These are phyloP conservation scores for Geotrichum phurueaensis DNA, from an alignment of 1,139 yeast species.

Conservation along the genomic window DNA sequence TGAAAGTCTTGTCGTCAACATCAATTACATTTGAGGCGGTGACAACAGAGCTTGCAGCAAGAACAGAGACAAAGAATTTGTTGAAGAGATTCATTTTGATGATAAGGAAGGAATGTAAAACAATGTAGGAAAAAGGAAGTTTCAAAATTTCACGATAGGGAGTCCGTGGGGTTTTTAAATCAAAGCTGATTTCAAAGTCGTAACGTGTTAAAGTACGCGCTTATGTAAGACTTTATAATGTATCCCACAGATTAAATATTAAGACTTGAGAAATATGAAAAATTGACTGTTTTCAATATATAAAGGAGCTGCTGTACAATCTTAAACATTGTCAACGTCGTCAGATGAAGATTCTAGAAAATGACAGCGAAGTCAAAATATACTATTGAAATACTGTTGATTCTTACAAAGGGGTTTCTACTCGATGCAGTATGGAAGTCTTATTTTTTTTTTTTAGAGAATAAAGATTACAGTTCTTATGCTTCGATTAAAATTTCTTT, in stretches of 20 bases:
- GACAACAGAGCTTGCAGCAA: conserved; percentile 11
- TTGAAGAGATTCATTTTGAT: conserved; percentile 5
- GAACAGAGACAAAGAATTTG: not conserved
- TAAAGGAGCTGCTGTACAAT: too few species aligned
- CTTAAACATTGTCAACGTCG: too few species aligned
- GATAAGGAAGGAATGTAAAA: not conserved
- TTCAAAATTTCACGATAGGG: not conserved
- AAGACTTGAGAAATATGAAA: not conserved
- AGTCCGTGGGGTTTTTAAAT: not conserved
- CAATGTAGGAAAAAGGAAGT: not conserved
- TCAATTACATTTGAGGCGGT: conserved; percentile 37
- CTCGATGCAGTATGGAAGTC: too few species aligned
- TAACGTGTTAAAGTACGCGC: conserved; percentile 1
- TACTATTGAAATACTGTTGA: too few species aligned
- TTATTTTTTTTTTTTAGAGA: too few species aligned
- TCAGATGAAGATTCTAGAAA: too few species aligned
- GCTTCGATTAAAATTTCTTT: too few species aligned
- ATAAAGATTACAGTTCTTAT: too few species aligned
- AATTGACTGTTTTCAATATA: too few species aligned
- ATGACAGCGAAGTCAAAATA: too few species aligned
- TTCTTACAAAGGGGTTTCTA: too few species aligned
- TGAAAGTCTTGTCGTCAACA: conserved; percentile 47
- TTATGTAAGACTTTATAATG: not conserved
- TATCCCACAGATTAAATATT: not conserved
- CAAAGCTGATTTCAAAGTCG: not conserved